Base-by-base conservation (phyloP, 75 land plant genomes). In the Sequoia sempervirens region DNA sequence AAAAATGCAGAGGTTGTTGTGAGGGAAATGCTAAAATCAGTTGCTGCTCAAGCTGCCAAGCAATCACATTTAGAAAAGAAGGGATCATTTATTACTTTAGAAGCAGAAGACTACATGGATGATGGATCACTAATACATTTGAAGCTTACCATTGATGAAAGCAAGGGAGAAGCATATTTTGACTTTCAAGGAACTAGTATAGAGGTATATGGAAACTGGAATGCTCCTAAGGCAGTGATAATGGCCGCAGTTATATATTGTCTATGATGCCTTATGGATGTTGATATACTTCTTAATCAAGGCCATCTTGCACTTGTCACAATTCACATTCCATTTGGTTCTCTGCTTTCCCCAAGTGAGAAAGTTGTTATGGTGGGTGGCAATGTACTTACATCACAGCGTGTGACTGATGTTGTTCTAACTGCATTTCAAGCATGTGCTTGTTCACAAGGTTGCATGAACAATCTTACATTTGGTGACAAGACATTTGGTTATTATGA, bases 361-460 rank as follows among this genome's bases (percentile, higher is more conserved):
- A 93, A 92, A 86, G 98, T 97, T 66, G 99, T 97, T 52, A 97
- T 98, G 3, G 99, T 98, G 34, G 98, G 99, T 79, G 99, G 99
- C 45, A 98, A 98, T 82, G 99, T 98, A 81, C 97, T 98, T 23
- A 98, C 99, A 53, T 98, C 99, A 28, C 98, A 96, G 89, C 88
- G 98, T 80, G 83, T 96, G 5, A 96, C 99, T 30, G 99, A 98
- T 89, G 99, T 98, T 30, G 87, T 98, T 26, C 83, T 98, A 0
- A 92, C 98, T 58, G 98, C 99, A 69, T 98, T 98, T 83, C 95
- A 93, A 81, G 98, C 97, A 18, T 98, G 99, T 87, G 97, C 99
- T 46, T 98, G 99, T 82, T 96, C 99, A n/a, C 99, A 98, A 81
- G 99, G 98, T 23, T 98, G 98, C 84, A 98, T 98, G 98, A 98